phyloP scores from a whole-genome alignment of 2,329 filamentous ascomycete genomes.

The Stemphylium vesicarium region DNA sequence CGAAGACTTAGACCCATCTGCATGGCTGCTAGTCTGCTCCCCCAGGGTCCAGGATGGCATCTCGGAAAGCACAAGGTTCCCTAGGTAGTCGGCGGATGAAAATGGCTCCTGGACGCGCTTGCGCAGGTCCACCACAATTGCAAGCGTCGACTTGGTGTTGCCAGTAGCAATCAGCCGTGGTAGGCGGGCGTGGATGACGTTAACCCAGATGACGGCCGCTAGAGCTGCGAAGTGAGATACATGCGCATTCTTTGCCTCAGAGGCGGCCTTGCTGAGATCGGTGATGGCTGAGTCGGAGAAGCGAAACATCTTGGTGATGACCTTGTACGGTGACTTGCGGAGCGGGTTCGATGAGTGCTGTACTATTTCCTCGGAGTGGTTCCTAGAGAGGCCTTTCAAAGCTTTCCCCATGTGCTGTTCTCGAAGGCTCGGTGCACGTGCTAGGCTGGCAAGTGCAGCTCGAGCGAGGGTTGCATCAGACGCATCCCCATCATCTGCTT shows the following conservation, averaged over 20 bases:
- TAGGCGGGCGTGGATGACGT: slow-evolving; percentile 2
- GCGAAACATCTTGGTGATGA: slow-evolving; percentile 13
- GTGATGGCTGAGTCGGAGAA: not conserved
- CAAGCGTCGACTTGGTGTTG: slow-evolving; percentile 7
- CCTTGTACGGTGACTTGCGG: slow-evolving; percentile 7
- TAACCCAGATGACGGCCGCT: slow-evolving; percentile 5
- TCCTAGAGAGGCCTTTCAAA: too few relatives aligned
- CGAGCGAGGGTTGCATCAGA: not conserved
- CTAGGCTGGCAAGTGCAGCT: not conserved
- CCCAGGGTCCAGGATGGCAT: not conserved
- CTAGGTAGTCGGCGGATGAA: slow-evolving; percentile 5
- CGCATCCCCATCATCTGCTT: not conserved
- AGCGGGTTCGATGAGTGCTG: not conserved
- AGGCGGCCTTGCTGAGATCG: not conserved
- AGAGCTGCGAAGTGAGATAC: not conserved
- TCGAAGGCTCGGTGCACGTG: not conserved
- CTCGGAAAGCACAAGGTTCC: slow-evolving; percentile 3
- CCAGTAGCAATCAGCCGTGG: not conserved
- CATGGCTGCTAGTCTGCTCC: not conserved
- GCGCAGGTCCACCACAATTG: slow-evolving; percentile 1
- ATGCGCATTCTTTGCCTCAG: not conserved
- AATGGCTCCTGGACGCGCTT: slow-evolving; percentile 1
- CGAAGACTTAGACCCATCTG: not conserved
- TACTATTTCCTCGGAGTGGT: not conserved
- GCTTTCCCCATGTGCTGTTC: not conserved